Conservation (phyloP, 169 alveolate genomes). For the Eimeria acervulina region DNA sequence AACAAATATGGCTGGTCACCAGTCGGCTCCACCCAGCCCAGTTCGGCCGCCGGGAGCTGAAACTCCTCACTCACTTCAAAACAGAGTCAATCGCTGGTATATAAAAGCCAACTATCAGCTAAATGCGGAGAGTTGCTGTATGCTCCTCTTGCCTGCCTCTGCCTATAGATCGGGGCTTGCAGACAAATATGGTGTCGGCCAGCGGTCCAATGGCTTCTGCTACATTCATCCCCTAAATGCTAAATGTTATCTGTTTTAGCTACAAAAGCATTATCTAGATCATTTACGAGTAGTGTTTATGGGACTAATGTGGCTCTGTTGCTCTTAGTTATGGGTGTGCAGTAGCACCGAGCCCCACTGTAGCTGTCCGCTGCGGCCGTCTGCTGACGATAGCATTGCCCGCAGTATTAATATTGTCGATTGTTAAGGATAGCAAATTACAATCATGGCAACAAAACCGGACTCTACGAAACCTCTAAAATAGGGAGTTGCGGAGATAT, state of each 20-base stretch:
- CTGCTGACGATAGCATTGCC: background rate
- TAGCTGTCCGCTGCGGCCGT: background rate
- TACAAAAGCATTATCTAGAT: background rate
- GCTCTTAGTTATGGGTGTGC: background rate
- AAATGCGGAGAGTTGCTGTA: background rate
- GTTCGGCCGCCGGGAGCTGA: slow-evolving; percentile 34
- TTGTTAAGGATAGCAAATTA: background rate
- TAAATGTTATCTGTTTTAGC: background rate
- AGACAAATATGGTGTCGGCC: slow-evolving; percentile 44
- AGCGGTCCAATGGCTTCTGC: slow-evolving; percentile 47
- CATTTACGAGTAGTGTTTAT: background rate
- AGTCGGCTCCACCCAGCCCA: slow-evolving; percentile 61
- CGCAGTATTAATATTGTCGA: background rate
- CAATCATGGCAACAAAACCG: background rate
- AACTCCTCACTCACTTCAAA: slow-evolving; percentile 44
- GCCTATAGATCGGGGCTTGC: slow-evolving; percentile 43
- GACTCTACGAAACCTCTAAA: background rate
- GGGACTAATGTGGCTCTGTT: background rate
- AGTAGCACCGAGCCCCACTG: background rate
- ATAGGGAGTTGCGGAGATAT: background rate
- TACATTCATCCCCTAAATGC: background rate
- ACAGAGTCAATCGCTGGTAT: background rate
- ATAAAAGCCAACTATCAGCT: background rate
- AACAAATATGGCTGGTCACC: slow-evolving; percentile 65
- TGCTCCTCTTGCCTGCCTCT: background rate